These are phyloP conservation scores for Zygoascus hellenicus DNA, from an alignment of 1,139 yeast genomes.

Conservation along the genomic window DNA sequence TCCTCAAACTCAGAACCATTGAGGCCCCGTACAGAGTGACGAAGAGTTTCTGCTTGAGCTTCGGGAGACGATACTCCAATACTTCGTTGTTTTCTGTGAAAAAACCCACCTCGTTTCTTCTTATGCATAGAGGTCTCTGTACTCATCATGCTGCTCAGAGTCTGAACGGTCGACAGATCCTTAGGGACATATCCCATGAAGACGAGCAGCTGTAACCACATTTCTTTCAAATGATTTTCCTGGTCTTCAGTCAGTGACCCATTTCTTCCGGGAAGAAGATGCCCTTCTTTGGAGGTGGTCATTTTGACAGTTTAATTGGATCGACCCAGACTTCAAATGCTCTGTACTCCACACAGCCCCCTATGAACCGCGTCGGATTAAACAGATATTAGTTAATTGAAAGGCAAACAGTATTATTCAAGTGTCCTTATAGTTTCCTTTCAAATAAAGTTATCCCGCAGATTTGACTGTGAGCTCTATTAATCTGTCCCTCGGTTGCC, in stretches of 20 bases:
- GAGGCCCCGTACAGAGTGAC: constrained; percentile 22
- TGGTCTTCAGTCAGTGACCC: constrained; percentile 52
- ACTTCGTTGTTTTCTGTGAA: constrained; percentile 20
- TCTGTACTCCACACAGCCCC: too few species aligned
- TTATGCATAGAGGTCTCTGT: constrained; percentile 19
- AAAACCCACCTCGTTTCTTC: constrained; percentile 24
- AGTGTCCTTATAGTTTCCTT: too few species aligned
- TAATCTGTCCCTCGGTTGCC: too few species aligned
- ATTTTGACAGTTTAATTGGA: too few species aligned
- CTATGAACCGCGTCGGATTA: too few species aligned
- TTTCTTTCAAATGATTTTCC: constrained; percentile 63
- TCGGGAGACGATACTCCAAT: constrained; percentile 14
- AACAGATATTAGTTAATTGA: too few species aligned
- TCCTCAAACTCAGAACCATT: constrained; percentile 42
- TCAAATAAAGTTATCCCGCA: too few species aligned
- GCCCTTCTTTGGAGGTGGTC: too few species aligned
- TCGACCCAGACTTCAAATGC: too few species aligned
- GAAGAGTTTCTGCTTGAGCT: constrained; percentile 20
- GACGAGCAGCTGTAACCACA: constrained; percentile 63
- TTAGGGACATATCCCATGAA: constrained; percentile 55
- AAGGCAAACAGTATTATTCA: too few species aligned
- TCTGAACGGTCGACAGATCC: constrained; percentile 8
- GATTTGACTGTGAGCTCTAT: too few species aligned
- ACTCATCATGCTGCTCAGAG: constrained; percentile 17
- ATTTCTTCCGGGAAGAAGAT: constrained; percentile 11